phyloP scores from a whole-genome alignment of 2,329 filamentous ascomycete species.

The Dactylellina leptospora region DNA sequence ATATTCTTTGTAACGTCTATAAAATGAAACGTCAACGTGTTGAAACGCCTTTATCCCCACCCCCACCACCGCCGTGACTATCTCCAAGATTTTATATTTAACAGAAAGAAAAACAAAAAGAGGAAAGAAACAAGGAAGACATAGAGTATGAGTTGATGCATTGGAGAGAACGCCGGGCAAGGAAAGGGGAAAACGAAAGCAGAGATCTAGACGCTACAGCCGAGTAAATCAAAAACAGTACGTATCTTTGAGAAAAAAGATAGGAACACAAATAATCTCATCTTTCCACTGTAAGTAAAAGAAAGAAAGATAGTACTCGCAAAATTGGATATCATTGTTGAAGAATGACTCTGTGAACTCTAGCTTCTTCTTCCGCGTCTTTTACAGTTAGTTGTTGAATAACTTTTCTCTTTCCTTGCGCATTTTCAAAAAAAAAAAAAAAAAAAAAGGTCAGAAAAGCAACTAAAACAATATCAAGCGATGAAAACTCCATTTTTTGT shows the following conservation, averaged over 20 bases:
- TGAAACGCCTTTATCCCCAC: conserved; percentile 52
- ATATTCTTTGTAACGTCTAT: too few species aligned
- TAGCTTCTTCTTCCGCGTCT: neutral
- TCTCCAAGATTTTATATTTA: conserved; percentile 8
- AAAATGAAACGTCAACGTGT: conserved; percentile 52
- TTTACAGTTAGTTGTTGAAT: conserved; percentile 12
- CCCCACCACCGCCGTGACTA: neutral
- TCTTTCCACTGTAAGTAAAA: too few species aligned
- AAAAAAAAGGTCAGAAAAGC: too few species aligned
- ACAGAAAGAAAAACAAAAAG: neutral
- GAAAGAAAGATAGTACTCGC: neutral
- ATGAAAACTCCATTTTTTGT: conserved; percentile 31
- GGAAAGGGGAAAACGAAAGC: neutral
- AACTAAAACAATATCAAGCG: neutral
- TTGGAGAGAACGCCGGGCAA: conserved; percentile 10
- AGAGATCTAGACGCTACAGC: too few species aligned
- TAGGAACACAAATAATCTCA: too few species aligned
- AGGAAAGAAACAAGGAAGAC: neutral
- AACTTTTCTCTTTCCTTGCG: conserved; percentile 2
- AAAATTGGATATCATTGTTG: conserved; percentile 25
- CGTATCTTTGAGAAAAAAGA: too few species aligned
- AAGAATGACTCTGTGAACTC: conserved; percentile 14
- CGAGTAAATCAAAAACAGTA: too few species aligned
- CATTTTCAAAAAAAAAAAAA: too few species aligned
- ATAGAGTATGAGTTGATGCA: too few species aligned